Evolutionary conservation across 2,329 filamentous ascomycete species (phyloP), one percentile per base, ranked within the genome.

Genomic region (Fusarium buharicum): DNA sequence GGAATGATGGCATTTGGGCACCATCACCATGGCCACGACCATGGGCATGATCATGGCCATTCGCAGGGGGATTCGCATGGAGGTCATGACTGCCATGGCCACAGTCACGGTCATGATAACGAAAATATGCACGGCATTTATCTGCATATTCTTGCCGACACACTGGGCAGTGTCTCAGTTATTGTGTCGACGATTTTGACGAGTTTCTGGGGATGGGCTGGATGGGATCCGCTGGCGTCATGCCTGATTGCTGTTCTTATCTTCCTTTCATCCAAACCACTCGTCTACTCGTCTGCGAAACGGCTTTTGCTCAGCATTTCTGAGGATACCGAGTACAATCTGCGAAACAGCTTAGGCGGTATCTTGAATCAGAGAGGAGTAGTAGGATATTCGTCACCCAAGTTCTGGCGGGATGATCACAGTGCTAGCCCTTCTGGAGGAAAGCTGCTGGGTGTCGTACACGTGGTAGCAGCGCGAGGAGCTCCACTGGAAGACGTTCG

Each of bases 61-160:
- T 48, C 48, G 9, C 66, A 69, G 28, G 54, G 43, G 14, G 50
- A 68, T 53, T 28, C 28, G 3, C 76, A 80, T 61, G 72, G 70
- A 62, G 69, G 55, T 24, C 72, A 79, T 47, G 75, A 80, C 55
- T 74, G 67, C n/a, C 75, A 80, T 55, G 58, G 61, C 60, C 76
- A 81, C 56, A 57, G 61, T 59, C 78, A 73, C 55, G 66, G 71
- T n/a, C 90, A 93, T 70, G 90, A 92, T 60, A 97, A 97, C 74
- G 95, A 99, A 70, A 99, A 99, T 73, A 97, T 99, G 93, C 79
- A 95, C 69, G 95, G 95, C 12, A 98, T 99, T 66, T 99, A 96
- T 76, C 81, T 99, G 17, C 95, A 99, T 72, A 91, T 99, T 46
- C 83, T 98, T 24, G 95, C 95, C 6, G 95, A 99, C 74, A 96